Conservation (phyloP, 2,329 filamentous ascomycete species). For the Fusarium domesticum region DNA sequence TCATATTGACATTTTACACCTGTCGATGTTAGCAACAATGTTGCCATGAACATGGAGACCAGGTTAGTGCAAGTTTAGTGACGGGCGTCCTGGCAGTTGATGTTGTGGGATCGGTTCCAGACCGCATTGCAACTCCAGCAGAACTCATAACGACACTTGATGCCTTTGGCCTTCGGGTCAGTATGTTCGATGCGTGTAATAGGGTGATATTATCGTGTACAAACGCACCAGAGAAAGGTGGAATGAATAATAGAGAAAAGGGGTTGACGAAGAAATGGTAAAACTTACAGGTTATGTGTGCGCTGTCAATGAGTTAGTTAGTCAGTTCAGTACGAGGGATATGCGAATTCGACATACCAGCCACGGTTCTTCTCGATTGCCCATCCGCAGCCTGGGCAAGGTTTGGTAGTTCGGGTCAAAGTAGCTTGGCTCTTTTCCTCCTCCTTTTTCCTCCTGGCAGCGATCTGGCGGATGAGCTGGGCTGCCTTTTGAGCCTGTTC, state of each 20-base stretch:
- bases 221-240: slow-evolving; percentile 13
- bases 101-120: slow-evolving; percentile 24
- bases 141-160: slow-evolving; percentile 34
- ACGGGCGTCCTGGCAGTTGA: slow-evolving; percentile 16
- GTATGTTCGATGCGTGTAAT: slow-evolving; percentile 1
- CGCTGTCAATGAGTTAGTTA: slow-evolving; percentile 31
- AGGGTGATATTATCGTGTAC: slow-evolving; percentile 3
- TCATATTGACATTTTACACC: slow-evolving; percentile 35
- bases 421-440: slow-evolving; percentile 33
- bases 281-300: slow-evolving; percentile 44
- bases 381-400: slow-evolving; percentile 38
- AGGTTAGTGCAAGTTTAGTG: background rate
- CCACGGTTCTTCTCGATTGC: slow-evolving; percentile 41
- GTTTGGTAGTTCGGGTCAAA: slow-evolving; percentile 35
- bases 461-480: slow-evolving; percentile 28
- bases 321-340: background rate
- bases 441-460: slow-evolving; percentile 33
- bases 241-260: background rate
- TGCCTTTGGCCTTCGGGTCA: slow-evolving; percentile 29
- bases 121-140: slow-evolving; percentile 34
- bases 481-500: slow-evolving; percentile 27
- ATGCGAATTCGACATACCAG: slow-evolving; percentile 38
- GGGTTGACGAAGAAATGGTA: background rate
- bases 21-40: slow-evolving; percentile 22
- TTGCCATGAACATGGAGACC: too few species aligned